Evolutionary conservation across 768 basidiomycete species (phyloP).

Genomic region (Mycena polygramma): DNA sequence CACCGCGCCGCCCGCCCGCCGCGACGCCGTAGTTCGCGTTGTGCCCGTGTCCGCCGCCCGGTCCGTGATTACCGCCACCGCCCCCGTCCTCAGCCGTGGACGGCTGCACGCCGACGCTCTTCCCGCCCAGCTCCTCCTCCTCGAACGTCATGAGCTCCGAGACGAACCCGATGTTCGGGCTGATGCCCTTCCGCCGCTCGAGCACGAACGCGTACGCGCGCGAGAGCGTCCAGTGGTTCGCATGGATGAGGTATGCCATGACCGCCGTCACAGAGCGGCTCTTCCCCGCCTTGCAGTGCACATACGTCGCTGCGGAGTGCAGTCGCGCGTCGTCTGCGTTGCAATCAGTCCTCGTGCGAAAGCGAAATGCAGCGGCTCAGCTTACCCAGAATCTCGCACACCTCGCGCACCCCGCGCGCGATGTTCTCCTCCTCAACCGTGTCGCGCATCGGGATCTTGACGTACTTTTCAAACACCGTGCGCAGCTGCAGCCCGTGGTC

Average conservation of each 20-base stretch:
- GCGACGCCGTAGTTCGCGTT: slow-evolving; percentile 58
- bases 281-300: slow-evolving; percentile 97
- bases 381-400: slow-evolving; percentile 90
- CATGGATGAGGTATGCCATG: slow-evolving; percentile 97
- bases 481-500: slow-evolving; percentile 79
- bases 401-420: slow-evolving; percentile 82
- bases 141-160: slow-evolving; percentile 98
- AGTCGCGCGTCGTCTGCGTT: slow-evolving; percentile 89
- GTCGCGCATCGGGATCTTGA: slow-evolving; percentile 93
- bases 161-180: slow-evolving; percentile 97
- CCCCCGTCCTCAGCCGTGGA: slow-evolving; percentile 43
- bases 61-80: slow-evolving; percentile 38
- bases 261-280: slow-evolving; percentile 96
- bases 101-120: slow-evolving; percentile 76
- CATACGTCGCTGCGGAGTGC: slow-evolving; percentile 91
- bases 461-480: slow-evolving; percentile 85
- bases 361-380: slow-evolving; percentile 5
- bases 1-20: slow-evolving; percentile 65
- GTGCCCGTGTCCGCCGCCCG: slow-evolving; percentile 41
- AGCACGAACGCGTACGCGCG: slow-evolving; percentile 93
- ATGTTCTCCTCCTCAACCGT: slow-evolving; percentile 96
- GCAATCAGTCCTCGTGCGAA: slow-evolving; percentile 18
- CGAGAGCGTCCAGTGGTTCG: slow-evolving; percentile 96
- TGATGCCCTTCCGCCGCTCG: slow-evolving; percentile 93
- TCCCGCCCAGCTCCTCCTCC: slow-evolving; percentile 87